A percentile compares a stretch with the other conserved stretches of the same genome.
phyloP scores from a whole-genome alignment of 2,329 filamentous ascomycete species.

The Chaetomium strumarium region DNA sequence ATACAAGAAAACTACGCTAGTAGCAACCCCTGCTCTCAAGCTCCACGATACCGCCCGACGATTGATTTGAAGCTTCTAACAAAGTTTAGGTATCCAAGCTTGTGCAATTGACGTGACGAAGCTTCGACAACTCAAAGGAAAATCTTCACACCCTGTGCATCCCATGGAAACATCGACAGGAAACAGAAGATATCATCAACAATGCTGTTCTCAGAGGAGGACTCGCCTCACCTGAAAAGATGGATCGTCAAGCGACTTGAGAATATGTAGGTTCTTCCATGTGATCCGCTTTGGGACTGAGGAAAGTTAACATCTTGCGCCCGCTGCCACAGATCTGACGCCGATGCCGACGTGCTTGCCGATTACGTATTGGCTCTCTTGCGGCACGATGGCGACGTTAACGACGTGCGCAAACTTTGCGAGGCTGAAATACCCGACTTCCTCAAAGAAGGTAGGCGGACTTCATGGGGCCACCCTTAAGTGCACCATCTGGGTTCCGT shows the following conservation, averaged over 20 bases:
- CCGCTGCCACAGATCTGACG: slow-evolving; percentile 57
- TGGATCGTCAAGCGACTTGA: slow-evolving; percentile 76
- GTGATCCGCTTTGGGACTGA: neutral
- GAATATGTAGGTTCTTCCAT: slow-evolving; percentile 53
- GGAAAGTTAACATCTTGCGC: slow-evolving; percentile 2
- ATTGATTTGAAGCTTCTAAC: no score
- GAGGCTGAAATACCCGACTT: slow-evolving; percentile 71
- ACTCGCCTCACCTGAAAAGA: slow-evolving; percentile 59
- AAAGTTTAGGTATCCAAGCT: no score
- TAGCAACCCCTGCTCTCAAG: no score
- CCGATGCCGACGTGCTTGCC: slow-evolving; percentile 73
- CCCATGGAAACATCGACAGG: slow-evolving; percentile 4
- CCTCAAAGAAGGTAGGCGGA: slow-evolving; percentile 54
- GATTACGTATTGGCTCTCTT: slow-evolving; percentile 79
- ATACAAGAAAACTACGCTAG: no score
- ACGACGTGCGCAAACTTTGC: slow-evolving; percentile 61
- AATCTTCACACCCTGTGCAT: neutral
- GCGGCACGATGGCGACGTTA: slow-evolving; percentile 59
- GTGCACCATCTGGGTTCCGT: neutral
- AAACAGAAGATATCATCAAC: slow-evolving; percentile 13
- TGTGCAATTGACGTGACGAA: no score
- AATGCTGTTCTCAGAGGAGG: slow-evolving; percentile 59
- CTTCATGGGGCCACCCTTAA: neutral
- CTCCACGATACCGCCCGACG: no score
- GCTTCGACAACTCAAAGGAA: no score